Conservation (phyloP, 2,329 filamentous ascomycete genomes). For the Corynespora cassiicola region DNA sequence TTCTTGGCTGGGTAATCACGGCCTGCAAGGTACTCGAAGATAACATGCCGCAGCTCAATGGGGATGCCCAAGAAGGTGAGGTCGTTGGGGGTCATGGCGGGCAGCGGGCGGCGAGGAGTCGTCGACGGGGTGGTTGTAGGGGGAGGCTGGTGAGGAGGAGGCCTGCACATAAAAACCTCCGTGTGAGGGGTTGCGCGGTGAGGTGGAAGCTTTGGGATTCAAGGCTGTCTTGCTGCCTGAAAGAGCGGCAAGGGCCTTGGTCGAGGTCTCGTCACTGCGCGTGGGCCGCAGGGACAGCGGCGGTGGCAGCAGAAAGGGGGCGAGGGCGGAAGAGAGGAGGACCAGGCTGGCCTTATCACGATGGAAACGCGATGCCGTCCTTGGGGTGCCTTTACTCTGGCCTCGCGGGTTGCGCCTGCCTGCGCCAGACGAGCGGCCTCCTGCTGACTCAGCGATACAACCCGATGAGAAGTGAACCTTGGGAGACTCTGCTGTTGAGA, state of each 20-base stretch:
- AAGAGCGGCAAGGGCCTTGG: slow-evolving; percentile 12
- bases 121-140: not conserved
- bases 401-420: too few relatives aligned
- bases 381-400: too few relatives aligned
- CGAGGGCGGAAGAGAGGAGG: too few relatives aligned
- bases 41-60: slow-evolving; percentile 38
- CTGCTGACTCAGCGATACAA: too few relatives aligned
- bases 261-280: slow-evolving; percentile 14
- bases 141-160: not conserved
- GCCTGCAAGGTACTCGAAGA: slow-evolving; percentile 29
- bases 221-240: slow-evolving; percentile 24
- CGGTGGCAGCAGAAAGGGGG: too few relatives aligned
- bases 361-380: too few relatives aligned
- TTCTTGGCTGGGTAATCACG: slow-evolving; percentile 26
- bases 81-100: slow-evolving; percentile 4
- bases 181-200: not conserved
- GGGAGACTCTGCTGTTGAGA: too few relatives aligned
- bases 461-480: too few relatives aligned
- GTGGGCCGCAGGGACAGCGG: too few relatives aligned
- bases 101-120: not conserved
- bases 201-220: not conserved
- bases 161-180: too few relatives aligned
- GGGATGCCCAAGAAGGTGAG: slow-evolving; percentile 30
- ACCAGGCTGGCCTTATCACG: too few relatives aligned
- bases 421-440: too few relatives aligned